These are phyloP conservation scores for Turnera subulata DNA, from an alignment of 345 rosid species.

Conservation along the genomic window DNA sequence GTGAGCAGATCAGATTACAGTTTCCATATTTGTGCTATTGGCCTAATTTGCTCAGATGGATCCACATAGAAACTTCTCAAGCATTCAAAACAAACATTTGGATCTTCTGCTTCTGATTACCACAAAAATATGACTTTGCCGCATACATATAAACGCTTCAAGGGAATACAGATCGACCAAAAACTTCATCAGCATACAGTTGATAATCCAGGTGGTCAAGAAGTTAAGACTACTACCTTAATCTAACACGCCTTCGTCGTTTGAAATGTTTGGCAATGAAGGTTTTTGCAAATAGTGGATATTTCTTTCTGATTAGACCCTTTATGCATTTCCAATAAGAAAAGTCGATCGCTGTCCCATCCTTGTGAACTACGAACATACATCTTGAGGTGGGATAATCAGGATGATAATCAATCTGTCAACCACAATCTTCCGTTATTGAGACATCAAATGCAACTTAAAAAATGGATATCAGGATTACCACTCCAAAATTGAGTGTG, in stretches of 20 bases:
- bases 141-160: no score
- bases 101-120: no score
- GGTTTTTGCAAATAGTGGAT: slow-evolving; percentile 84
- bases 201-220: slow-evolving; percentile 6
- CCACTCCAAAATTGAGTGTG: no score
- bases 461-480: neutral
- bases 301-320: slow-evolving; percentile 83
- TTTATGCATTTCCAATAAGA: slow-evolving; percentile 98
- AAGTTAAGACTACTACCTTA: slow-evolving; percentile 32
- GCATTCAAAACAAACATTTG: no score
- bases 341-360: slow-evolving; percentile 73
- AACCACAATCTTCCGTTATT: slow-evolving; percentile 10
- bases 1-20: no score
- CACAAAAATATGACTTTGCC: no score
- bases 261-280: slow-evolving; percentile 88
- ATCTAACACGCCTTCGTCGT: slow-evolving; percentile 44
- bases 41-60: no score
- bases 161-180: neutral
- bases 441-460: slow-evolving; percentile 1
- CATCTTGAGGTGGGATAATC: slow-evolving; percentile 75
- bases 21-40: no score
- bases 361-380: slow-evolving; percentile 77
- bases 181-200: neutral
- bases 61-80: no score
- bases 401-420: slow-evolving; percentile 83